A percentile compares a stretch with the other conserved stretches of the same genome.
phyloP scores from a whole-genome alignment of 2,329 filamentous ascomycete species.

The Sordariomycetes sp. region DNA sequence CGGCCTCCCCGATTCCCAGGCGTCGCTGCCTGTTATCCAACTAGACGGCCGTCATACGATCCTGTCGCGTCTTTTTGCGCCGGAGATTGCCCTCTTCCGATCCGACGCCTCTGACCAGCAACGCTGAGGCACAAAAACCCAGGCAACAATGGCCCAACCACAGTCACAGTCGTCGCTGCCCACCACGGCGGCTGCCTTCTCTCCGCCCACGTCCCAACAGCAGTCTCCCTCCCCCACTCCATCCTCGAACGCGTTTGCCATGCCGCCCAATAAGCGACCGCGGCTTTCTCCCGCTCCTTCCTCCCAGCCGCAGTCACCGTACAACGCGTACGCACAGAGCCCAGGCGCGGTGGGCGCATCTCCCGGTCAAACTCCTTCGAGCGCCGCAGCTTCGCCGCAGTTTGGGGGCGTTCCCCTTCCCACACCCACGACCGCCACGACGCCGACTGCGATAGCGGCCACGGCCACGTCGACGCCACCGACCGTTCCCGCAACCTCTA shows the following conservation, averaged over 20 bases:
- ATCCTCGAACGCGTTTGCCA: conserved; percentile 35
- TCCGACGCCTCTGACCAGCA: background rate
- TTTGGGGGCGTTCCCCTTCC: conserved; percentile 7
- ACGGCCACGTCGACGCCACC: conserved; percentile 6
- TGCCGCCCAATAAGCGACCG: conserved; percentile 62
- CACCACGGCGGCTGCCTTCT: conserved; percentile 33
- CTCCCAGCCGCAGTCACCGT: conserved; percentile 54
- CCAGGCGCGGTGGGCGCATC: conserved; percentile 20
- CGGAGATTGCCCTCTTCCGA: conserved; percentile 4
- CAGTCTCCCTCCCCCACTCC: conserved; percentile 47
- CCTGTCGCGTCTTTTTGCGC: background rate
- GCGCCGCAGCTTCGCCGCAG: conserved; percentile 18
- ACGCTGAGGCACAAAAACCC: background rate
- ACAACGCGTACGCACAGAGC: conserved; percentile 34
- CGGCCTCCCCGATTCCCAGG: conserved; percentile 29
- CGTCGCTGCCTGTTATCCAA: conserved; percentile 30
- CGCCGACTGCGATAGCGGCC: conserved; percentile 1
- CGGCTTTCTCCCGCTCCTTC: conserved; percentile 55
- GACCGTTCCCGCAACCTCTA: conserved; percentile 4
- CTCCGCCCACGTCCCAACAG: conserved; percentile 34
- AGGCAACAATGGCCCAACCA: conserved; percentile 43
- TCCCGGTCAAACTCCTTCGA: conserved; percentile 20
- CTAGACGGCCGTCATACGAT: background rate
- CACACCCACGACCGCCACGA: conserved; percentile 12
- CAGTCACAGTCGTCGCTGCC: conserved; percentile 30